phyloP scores from a whole-genome alignment of 129 eudicot genomes.

The Flaveria linearis region DNA sequence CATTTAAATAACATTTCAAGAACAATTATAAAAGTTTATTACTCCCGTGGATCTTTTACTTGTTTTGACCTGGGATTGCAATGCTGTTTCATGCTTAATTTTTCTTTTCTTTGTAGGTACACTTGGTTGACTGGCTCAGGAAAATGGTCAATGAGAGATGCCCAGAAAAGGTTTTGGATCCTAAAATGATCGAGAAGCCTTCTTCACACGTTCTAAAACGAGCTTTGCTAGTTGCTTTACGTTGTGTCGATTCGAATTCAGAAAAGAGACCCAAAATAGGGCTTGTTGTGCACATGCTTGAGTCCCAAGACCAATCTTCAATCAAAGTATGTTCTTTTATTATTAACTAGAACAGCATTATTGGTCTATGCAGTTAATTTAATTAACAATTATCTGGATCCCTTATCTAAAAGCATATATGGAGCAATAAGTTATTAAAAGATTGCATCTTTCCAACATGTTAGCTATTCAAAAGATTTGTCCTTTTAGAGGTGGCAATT shows the following conservation, averaged over 20 bases:
- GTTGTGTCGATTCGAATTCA: slow-evolving; percentile 54
- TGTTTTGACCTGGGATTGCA: not conserved
- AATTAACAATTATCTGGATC: no score
- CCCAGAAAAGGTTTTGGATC: slow-evolving; percentile 64
- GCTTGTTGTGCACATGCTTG: slow-evolving; percentile 72
- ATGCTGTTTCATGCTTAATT: not conserved
- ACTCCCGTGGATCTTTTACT: not conserved
- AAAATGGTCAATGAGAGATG: slow-evolving; percentile 51
- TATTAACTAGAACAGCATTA: not conserved
- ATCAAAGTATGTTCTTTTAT: slow-evolving; percentile 37
- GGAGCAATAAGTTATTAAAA: no score
- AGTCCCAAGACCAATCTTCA: slow-evolving; percentile 49
- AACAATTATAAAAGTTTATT: not conserved
- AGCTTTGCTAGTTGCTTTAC: slow-evolving; percentile 48
- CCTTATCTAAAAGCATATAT: no score
- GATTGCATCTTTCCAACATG: no score
- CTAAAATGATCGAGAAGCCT: slow-evolving; percentile 57
- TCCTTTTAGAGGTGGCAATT: no score
- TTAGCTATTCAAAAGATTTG: no score
- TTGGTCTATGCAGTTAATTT: not conserved
- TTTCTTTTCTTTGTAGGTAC: slow-evolving; percentile 39
- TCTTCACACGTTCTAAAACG: slow-evolving; percentile 53
- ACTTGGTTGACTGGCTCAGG: slow-evolving; percentile 67
- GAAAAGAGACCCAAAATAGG: slow-evolving; percentile 69
- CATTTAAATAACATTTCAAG: not conserved